Base-by-base conservation (phyloP, 2,329 filamentous ascomycete species). In the Aspergillus unguis region DNA sequence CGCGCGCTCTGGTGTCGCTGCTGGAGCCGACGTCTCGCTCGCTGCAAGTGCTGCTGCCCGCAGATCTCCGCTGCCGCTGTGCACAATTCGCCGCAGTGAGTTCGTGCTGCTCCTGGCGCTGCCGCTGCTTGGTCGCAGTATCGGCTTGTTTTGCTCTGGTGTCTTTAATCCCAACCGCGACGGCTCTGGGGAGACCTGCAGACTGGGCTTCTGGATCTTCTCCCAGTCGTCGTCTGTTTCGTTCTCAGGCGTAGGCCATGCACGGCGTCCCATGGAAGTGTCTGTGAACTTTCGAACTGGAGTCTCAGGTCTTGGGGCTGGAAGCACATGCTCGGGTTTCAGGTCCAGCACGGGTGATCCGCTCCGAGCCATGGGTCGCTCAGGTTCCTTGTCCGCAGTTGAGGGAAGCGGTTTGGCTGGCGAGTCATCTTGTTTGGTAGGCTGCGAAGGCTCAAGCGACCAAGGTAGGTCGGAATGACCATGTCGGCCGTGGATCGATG, bases 51-150 rank as follows among this genome's bases (percentile, higher is more conserved):
- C 78, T 80, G 45, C 80, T 77, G 63, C 51, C 36, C 58, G 56
- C 25, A 60, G 46, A 53, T 60, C 57, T 29, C 88, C 86, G 80
- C 88, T 92, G 71, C 85, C 66, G 69, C 78, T 80, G 44, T 80
- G 77, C 62, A 86, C 84, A 58, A 82, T 80, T 58, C 89, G 83
- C 64, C 90, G 82, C 56, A 94, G 80, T 44, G 87, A 57, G 38
- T 55, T 53, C 7, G 53, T 44, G 31, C 25, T 51, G 25, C 37
- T 46, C 29, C 29, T 52, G n/a, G 38, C 35, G 79, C 52, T 51
- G 31, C 32, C 23, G 59, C 85, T 89, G 59, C 60, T 70, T 27
- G 66, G 65, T 50, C 61, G 67, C 54, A 70, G 50, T 25, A 68
- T 62, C 11, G 65, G 65, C 52, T 60, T 63, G 29, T 61, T 60